Evolutionary conservation across 176 grass and related monocot species (phyloP).

Genomic region (Ananas comosus): DNA sequence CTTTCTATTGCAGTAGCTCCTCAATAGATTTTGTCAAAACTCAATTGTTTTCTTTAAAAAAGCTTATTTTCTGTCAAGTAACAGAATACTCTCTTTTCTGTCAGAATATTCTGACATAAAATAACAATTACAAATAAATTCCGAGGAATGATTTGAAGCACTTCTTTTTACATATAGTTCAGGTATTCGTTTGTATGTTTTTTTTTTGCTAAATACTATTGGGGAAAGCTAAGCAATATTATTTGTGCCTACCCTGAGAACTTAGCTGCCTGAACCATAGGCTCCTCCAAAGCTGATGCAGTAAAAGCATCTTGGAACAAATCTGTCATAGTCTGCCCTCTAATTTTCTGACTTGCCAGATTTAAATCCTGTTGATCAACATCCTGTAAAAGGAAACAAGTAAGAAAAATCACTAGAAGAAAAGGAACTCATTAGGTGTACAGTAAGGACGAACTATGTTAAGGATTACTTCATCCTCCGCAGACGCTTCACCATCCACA

Average conservation of each 20-base stretch:
- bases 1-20: too few relatives aligned
- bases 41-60: too few relatives aligned
- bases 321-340: constrained; percentile 66
- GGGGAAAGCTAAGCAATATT: constrained; percentile 3
- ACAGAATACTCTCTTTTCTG: too few relatives aligned
- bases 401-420: constrained; percentile 23
- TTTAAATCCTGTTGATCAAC: constrained; percentile 33
- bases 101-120: too few relatives aligned
- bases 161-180: too few relatives aligned
- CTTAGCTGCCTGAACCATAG: constrained; percentile 26
- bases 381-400: constrained; percentile 42
- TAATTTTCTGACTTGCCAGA: constrained; percentile 41
- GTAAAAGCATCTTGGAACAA: constrained; percentile 76
- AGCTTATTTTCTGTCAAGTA: too few relatives aligned
- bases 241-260: constrained; percentile 32
- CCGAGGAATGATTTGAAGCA: too few relatives aligned
- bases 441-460: constrained; percentile 8
- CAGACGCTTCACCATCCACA: constrained; percentile 51
- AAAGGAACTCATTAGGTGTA: constrained; percentile 3
- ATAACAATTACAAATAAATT: too few relatives aligned
- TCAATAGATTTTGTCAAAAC: too few relatives aligned
- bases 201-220: too few relatives aligned
- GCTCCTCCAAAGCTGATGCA: constrained; percentile 22
- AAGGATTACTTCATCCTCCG: constrained; percentile 61
- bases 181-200: too few relatives aligned